phyloP scores from a whole-genome alignment of 73 alveolate genomes.

The Paramecium octaurelia region DNA sequence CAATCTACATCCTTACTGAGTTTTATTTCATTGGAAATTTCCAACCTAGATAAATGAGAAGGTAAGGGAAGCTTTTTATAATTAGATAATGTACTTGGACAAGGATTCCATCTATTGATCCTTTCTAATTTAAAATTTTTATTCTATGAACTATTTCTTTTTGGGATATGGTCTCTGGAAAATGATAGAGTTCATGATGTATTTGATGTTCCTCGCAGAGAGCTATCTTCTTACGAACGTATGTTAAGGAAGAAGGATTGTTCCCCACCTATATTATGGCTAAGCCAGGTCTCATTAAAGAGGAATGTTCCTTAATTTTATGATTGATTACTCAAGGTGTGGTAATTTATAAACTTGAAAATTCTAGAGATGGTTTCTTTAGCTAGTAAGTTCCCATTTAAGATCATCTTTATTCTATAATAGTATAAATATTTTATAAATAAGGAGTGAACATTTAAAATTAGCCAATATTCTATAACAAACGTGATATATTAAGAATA shows the following conservation, averaged over 20 bases:
- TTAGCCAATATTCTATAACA: background rate
- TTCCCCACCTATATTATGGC: slow-evolving; percentile 52
- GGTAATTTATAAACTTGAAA: background rate
- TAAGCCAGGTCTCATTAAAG: slow-evolving; percentile 39
- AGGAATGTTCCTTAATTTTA: background rate
- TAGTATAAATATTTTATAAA: background rate
- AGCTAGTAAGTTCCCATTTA: slow-evolving; percentile 20
- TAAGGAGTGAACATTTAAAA: background rate
- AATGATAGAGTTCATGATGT: slow-evolving; percentile 9
- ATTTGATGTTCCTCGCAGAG: slow-evolving; percentile 8
- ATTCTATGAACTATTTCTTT: background rate
- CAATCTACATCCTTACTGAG: slow-evolving; percentile 78
- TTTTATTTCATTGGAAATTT: slow-evolving; percentile 56
- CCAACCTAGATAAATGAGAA: slow-evolving; percentile 61
- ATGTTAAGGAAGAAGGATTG: slow-evolving; percentile 41
- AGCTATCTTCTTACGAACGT: slow-evolving; percentile 11
- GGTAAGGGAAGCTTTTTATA: slow-evolving; percentile 75
- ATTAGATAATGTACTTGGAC: slow-evolving; percentile 48
- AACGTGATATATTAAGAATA: background rate
- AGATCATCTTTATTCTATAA: background rate
- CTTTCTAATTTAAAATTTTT: background rate
- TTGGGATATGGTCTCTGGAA: slow-evolving; percentile 1
- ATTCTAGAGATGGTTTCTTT: background rate
- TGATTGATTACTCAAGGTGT: background rate
- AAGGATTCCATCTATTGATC: slow-evolving; percentile 66